phyloP scores from a whole-genome alignment of 257 asterid genomes.

The Primulina eburnea region DNA sequence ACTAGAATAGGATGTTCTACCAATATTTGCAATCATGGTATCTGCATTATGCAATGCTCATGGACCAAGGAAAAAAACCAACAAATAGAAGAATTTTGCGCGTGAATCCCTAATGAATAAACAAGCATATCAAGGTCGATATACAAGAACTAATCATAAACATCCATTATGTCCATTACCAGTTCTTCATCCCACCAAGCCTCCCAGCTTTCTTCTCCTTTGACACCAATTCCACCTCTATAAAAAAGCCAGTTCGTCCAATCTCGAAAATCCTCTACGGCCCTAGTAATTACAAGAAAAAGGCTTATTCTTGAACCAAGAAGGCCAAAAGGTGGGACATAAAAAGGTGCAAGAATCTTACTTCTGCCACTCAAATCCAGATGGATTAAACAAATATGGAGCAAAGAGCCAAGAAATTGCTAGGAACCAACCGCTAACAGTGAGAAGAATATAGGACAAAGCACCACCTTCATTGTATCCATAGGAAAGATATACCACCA shows the following conservation, averaged over 20 bases:
- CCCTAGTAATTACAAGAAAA: slow-evolving; percentile 47
- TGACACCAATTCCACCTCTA: slow-evolving; percentile 99
- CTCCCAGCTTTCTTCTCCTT: slow-evolving; percentile 99
- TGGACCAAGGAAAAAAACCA: neutral
- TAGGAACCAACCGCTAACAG: slow-evolving; percentile 93
- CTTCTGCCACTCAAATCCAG: slow-evolving; percentile 99
- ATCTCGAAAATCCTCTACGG: slow-evolving; percentile 94
- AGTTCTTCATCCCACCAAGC: slow-evolving; percentile 99
- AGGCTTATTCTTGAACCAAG: slow-evolving; percentile 27
- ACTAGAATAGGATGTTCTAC: neutral
- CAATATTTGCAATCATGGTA: neutral
- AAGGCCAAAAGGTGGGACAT: slow-evolving; percentile 13
- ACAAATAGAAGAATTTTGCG: neutral
- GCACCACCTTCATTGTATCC: slow-evolving; percentile 75
- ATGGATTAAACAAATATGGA: slow-evolving; percentile 94
- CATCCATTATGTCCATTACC: no score
- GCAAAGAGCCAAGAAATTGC: slow-evolving; percentile 92
- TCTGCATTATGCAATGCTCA: neutral
- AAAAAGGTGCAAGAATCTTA: slow-evolving; percentile 38
- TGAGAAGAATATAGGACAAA: slow-evolving; percentile 77
- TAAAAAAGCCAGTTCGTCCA: slow-evolving; percentile 99
- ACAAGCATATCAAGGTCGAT: no score
- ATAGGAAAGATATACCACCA: slow-evolving; percentile 82
- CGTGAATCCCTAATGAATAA: neutral
- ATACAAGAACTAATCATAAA: no score